Evolutionary conservation across 2,329 filamentous ascomycete species (phyloP).

Genomic region (Fusarium sp.): DNA sequence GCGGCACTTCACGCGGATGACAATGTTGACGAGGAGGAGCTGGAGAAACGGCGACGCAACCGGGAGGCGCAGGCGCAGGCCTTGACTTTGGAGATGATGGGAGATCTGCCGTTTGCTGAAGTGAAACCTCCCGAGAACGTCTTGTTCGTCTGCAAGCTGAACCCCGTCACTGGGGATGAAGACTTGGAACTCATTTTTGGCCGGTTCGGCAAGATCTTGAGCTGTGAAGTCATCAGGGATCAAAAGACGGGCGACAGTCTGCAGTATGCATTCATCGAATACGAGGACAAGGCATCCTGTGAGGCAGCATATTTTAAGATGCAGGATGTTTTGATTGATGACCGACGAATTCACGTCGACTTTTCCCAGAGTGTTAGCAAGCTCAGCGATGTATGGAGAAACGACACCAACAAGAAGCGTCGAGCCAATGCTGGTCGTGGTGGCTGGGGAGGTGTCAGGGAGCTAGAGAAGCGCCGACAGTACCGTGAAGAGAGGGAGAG

Average conservation of each 20-base stretch:
- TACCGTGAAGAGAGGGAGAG: conserved; percentile 77
- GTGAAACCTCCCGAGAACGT: conserved; percentile 98
- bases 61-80: conserved; percentile 94
- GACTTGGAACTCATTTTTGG: conserved; percentile 97
- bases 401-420: conserved; percentile 84
- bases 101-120: conserved; percentile 95
- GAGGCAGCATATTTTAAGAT: conserved; percentile 99
- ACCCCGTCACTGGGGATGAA: conserved; percentile 94
- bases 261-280: conserved; percentile 98
- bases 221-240: conserved; percentile 95
- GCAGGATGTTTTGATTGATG: conserved; percentile 96
- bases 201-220: conserved; percentile 93
- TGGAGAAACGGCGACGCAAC: conserved; percentile 83
- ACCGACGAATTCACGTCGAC: conserved; percentile 97
- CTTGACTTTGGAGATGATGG: conserved; percentile 96
- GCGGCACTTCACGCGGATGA: conserved; percentile 81
- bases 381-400: conserved; percentile 89
- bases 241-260: conserved; percentile 93
- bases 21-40: conserved; percentile 77
- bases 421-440: conserved; percentile 66
- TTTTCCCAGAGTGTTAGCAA: conserved; percentile 96
- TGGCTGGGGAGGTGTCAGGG: conserved; percentile 90
- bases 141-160: conserved; percentile 97
- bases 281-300: conserved; percentile 90
- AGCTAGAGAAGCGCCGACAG: conserved; percentile 89